These are phyloP conservation scores for Mycena crocata DNA, from an alignment of 768 basidiomycete genomes.

Conservation along the genomic window DNA sequence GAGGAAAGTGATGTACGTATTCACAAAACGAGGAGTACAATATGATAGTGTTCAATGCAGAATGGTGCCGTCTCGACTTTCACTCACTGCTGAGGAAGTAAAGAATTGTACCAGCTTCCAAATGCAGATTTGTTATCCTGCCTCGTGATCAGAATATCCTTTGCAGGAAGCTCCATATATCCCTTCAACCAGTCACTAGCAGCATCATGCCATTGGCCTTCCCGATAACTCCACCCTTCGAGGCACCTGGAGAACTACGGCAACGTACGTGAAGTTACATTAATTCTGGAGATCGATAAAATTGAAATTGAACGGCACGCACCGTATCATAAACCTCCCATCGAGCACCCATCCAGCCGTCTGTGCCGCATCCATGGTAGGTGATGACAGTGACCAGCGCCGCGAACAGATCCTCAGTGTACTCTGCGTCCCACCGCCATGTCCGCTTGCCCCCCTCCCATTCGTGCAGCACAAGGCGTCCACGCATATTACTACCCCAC, in stretches of 20 bases:
- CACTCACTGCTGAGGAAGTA: neutral
- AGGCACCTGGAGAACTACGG: neutral
- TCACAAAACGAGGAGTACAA: too few species aligned
- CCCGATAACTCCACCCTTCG: slow-evolving; percentile 1
- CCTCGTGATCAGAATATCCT: neutral
- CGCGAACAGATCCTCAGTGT: neutral
- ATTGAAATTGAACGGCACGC: neutral
- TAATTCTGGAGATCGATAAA: neutral
- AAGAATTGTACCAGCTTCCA: slow-evolving; percentile 1
- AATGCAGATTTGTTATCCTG: slow-evolving; percentile 13
- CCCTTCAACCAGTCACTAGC: slow-evolving; percentile 18
- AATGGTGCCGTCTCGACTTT: too few species aligned
- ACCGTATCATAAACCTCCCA: slow-evolving; percentile 37
- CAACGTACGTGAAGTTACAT: too few species aligned
- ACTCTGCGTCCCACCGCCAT: slow-evolving; percentile 6
- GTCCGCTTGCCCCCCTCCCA: neutral
- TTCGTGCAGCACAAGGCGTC: neutral
- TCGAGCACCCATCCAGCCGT: slow-evolving; percentile 30
- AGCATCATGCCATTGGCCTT: slow-evolving; percentile 13
- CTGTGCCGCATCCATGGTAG: slow-evolving; percentile 19
- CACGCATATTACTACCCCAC: neutral
- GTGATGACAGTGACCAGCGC: slow-evolving; percentile 21
- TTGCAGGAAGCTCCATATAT: neutral
- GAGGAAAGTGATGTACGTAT: too few species aligned
- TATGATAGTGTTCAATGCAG: too few species aligned